phyloP scores from a whole-genome alignment of 169 alveolate genomes.

The Plasmodium gaboni region DNA sequence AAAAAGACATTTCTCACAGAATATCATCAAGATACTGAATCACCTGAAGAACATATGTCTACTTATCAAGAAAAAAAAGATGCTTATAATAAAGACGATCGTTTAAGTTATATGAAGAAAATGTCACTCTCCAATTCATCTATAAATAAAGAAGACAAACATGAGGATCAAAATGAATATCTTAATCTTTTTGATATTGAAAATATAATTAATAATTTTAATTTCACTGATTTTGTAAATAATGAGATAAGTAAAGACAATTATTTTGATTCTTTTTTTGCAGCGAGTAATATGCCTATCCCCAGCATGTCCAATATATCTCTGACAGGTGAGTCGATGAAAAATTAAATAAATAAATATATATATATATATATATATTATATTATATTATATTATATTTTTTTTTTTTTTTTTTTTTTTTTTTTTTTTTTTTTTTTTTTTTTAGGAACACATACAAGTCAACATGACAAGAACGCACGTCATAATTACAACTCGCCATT shows the following conservation, averaged over 20 bases:
- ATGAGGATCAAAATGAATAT: constrained; percentile 19
- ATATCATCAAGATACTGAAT: neutral
- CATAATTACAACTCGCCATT: neutral
- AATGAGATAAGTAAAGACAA: constrained; percentile 18
- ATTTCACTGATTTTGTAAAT: constrained; percentile 37
- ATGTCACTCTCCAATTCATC: neutral
- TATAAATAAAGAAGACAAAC: constrained; percentile 1
- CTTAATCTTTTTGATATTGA: constrained; percentile 52
- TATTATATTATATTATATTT: too few relatives aligned
- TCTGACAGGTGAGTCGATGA: neutral
- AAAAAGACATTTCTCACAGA: neutral
- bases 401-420: too few relatives aligned
- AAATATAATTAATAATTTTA: constrained; percentile 47
- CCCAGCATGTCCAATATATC: neutral
- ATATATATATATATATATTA: neutral
- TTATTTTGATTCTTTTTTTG: constrained; percentile 1
- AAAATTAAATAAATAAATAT: neutral
- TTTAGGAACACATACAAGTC: too few relatives aligned
- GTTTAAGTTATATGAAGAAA: neutral
- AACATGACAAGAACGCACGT: too few relatives aligned
- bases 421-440: too few relatives aligned
- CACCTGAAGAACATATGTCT: neutral
- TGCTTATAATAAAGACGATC: neutral
- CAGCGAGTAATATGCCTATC: neutral
- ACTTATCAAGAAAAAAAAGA: neutral